A percentile compares a stretch with the other conserved stretches of the same genome.
These are phyloP conservation scores for Cylindrotheca closterium DNA, from an alignment of 108 stramenopile genomes.

Conservation along the genomic window DNA sequence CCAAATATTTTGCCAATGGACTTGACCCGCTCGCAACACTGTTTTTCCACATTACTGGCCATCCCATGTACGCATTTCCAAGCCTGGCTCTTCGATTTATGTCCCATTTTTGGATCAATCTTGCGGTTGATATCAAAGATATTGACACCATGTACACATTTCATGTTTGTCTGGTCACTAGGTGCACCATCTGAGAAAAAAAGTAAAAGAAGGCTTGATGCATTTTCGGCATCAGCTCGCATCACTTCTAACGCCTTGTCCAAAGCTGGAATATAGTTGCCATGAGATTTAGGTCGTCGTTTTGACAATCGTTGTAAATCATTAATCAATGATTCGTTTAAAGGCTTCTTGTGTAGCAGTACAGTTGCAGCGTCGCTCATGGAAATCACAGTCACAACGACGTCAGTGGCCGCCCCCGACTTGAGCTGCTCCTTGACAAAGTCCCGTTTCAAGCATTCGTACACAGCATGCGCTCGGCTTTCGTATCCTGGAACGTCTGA, in stretches of 20 bases:
- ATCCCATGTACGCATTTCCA: no score
- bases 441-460: not conserved
- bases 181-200: conserved; percentile 3
- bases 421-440: conserved; percentile 3
- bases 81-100: no score
- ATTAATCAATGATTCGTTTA: conserved; percentile 3
- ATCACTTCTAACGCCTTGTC: conserved; percentile 6
- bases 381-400: not conserved
- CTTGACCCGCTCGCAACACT: no score
- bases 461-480: not conserved
- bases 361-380: conserved; percentile 3
- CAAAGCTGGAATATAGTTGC: conserved; percentile 1
- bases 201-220: conserved; percentile 1
- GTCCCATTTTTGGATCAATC: no score
- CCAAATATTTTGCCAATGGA: no score
- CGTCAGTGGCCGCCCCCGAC: not conserved
- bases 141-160: no score
- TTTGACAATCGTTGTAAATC: conserved; percentile 1
- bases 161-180: conserved; percentile 1
- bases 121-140: no score
- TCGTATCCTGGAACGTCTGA: conserved; percentile 6
- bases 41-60: no score
- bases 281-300: conserved; percentile 2
- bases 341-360: not conserved
- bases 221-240: not conserved